A percentile compares a stretch with the other conserved stretches of the same genome.
Conservation (phyloP, 192 early-diverging fungal species). For the Podila clonocystis region DNA sequence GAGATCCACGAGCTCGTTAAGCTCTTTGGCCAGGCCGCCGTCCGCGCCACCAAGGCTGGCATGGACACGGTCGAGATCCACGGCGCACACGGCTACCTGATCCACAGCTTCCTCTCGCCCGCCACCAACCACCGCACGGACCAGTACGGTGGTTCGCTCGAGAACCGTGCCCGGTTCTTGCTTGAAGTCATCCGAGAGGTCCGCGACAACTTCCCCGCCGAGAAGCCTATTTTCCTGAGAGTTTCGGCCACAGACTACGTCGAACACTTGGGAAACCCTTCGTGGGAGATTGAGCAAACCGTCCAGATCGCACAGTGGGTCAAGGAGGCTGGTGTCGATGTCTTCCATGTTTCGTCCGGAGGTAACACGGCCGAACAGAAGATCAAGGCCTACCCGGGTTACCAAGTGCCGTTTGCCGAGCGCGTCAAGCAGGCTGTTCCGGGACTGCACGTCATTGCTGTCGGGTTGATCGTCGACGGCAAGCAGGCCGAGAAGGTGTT, state of each 20-base stretch:
- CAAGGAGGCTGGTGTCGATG: slow-evolving; percentile 77
- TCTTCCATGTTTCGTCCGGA: slow-evolving; percentile 83
- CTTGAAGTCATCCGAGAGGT: slow-evolving; percentile 68
- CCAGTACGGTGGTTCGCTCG: slow-evolving; percentile 88
- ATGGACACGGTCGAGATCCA: slow-evolving; percentile 92
- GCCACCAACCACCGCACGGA: slow-evolving; percentile 88
- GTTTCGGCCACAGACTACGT: slow-evolving; percentile 79
- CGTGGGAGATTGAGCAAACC: slow-evolving; percentile 80
- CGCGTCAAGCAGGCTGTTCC: slow-evolving; percentile 64
- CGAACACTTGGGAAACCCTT: slow-evolving; percentile 46
- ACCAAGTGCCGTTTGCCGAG: slow-evolving; percentile 78
- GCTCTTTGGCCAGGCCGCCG: slow-evolving; percentile 71
- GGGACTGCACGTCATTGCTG: slow-evolving; percentile 65
- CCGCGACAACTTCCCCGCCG: slow-evolving; percentile 66
- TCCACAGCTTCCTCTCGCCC: slow-evolving; percentile 83
- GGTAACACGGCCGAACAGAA: slow-evolving; percentile 67
- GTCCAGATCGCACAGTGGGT: slow-evolving; percentile 67
- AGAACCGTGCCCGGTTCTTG: slow-evolving; percentile 71
- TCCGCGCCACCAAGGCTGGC: slow-evolving; percentile 77
- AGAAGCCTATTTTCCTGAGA: slow-evolving; percentile 81
- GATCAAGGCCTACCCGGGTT: slow-evolving; percentile 56
- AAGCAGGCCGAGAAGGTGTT: slow-evolving; percentile 79
- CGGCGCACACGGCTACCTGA: slow-evolving; percentile 89
- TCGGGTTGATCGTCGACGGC: slow-evolving; percentile 75
- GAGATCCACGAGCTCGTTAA: slow-evolving; percentile 72